These are phyloP conservation scores for Cyanidium caldarium DNA, from an alignment of 23 red algal species.

Conservation along the genomic window DNA sequence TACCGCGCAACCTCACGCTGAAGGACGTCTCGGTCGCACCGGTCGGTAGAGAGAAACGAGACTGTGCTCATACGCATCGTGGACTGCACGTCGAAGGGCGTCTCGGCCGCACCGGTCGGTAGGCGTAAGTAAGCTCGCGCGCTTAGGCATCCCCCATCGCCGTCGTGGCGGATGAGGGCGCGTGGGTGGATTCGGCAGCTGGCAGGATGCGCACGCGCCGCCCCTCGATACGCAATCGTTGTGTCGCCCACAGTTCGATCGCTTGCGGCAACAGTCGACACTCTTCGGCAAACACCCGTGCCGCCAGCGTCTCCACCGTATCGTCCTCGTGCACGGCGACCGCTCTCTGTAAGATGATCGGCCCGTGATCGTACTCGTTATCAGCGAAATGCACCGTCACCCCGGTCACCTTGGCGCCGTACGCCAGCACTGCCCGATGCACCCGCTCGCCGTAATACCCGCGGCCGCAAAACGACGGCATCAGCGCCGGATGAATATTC, in stretches of 20 bases:
- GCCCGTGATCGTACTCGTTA: slow-evolving; percentile 96
- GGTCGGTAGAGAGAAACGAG: not conserved
- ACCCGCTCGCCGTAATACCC: slow-evolving; percentile 78
- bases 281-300: slow-evolving; percentile 79
- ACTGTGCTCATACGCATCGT: not conserved
- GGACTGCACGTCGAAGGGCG: not conserved
- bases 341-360: slow-evolving; percentile 76
- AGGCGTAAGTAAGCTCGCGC: not conserved
- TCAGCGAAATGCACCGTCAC: slow-evolving; percentile 94
- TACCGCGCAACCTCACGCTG: not conserved
- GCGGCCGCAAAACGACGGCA: slow-evolving; percentile 96
- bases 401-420: slow-evolving; percentile 84
- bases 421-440: slow-evolving; percentile 80
- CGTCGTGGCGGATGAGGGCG: not conserved
- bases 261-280: slow-evolving; percentile 66
- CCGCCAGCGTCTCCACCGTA: slow-evolving; percentile 34
- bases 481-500: slow-evolving; percentile 91
- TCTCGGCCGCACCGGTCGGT: too few relatives aligned
- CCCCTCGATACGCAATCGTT: slow-evolving; percentile 25
- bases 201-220: not conserved
- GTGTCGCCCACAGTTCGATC: slow-evolving; percentile 42
- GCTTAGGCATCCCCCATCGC: too few relatives aligned
- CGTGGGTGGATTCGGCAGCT: not conserved
- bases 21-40: not conserved
- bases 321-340: slow-evolving; percentile 64